phyloP scores from a whole-genome alignment of 306 rosid species.

The Mucuna pruriens region DNA sequence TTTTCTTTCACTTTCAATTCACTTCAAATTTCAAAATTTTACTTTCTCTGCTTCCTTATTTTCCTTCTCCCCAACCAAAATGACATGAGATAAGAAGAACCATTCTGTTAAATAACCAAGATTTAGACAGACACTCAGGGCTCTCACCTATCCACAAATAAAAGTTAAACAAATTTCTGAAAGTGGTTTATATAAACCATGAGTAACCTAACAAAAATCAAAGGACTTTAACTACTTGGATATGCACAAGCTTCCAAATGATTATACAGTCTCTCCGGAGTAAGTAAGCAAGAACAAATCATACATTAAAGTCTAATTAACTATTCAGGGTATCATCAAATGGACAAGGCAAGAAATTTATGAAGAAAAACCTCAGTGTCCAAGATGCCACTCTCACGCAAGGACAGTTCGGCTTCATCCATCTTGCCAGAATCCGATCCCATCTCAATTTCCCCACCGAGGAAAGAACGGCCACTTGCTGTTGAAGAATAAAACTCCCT shows the following conservation, averaged over 20 bases:
- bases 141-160: slow-evolving; percentile 23
- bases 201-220: background rate
- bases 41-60: no score
- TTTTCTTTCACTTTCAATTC: no score
- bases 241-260: background rate
- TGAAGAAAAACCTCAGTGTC: slow-evolving; percentile 74
- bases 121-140: background rate
- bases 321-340: slow-evolving; percentile 2
- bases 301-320: background rate
- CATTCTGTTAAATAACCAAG: background rate
- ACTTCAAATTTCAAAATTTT: no score
- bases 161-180: slow-evolving; percentile 9
- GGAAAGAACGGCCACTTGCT: slow-evolving; percentile 46
- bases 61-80: no score
- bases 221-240: background rate
- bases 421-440: slow-evolving; percentile 64
- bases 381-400: slow-evolving; percentile 80
- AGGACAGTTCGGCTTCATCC: slow-evolving; percentile 82
- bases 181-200: slow-evolving; percentile 8
- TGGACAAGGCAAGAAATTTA: background rate
- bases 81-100: slow-evolving; percentile 9
- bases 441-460: slow-evolving; percentile 45
- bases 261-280: background rate
- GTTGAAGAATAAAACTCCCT: slow-evolving; percentile 53
- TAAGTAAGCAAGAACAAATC: slow-evolving; percentile 3